A percentile compares a stretch with the other conserved stretches of the same genome.
Conservation (phyloP, 768 basidiomycete species). For the Mycena rosella region DNA sequence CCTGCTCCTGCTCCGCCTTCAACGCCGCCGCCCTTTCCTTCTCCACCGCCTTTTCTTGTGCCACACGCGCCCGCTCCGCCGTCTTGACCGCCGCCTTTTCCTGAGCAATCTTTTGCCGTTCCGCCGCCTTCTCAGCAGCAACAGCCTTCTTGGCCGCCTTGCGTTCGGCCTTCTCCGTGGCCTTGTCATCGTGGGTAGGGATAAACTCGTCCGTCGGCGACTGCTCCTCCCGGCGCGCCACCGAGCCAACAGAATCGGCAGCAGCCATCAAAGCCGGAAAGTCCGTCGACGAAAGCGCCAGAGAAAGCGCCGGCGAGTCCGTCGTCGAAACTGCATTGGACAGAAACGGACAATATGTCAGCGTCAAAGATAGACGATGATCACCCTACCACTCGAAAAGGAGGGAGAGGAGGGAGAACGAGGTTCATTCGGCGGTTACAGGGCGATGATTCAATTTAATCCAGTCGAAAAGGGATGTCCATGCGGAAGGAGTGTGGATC, state of each 20-base stretch:
- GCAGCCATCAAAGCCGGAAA: constrained; percentile 75
- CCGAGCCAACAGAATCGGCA: constrained; percentile 47
- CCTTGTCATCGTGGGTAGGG: constrained; percentile 51
- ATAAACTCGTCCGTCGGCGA: constrained; percentile 48
- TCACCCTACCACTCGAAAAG: constrained; percentile 55
- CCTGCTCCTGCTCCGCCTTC: constrained; percentile 50
- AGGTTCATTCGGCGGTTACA: constrained; percentile 45
- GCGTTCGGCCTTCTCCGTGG: constrained; percentile 68
- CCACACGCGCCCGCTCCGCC: constrained; percentile 66
- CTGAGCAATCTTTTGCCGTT: constrained; percentile 67
- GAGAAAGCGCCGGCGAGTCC: constrained; percentile 64
- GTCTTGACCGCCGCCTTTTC: constrained; percentile 70
- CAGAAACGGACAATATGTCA: constrained; percentile 56
- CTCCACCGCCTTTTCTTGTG: constrained; percentile 64
- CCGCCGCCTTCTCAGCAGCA: constrained; percentile 71
- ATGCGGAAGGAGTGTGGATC: constrained; percentile 51
- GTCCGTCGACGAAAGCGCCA: constrained; percentile 74
- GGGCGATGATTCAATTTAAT: constrained; percentile 47
- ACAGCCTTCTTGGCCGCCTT: constrained; percentile 76
- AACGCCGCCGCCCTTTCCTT: constrained; percentile 48
- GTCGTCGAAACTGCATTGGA: constrained; percentile 55
- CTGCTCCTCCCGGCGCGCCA: constrained; percentile 43
- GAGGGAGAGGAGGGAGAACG: constrained; percentile 59
- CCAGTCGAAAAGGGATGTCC: constrained; percentile 55
- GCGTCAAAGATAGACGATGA: constrained; percentile 66